Evolutionary conservation across 805 yeast species (phyloP).

Genomic region (Cephaloascus fragrans): DNA sequence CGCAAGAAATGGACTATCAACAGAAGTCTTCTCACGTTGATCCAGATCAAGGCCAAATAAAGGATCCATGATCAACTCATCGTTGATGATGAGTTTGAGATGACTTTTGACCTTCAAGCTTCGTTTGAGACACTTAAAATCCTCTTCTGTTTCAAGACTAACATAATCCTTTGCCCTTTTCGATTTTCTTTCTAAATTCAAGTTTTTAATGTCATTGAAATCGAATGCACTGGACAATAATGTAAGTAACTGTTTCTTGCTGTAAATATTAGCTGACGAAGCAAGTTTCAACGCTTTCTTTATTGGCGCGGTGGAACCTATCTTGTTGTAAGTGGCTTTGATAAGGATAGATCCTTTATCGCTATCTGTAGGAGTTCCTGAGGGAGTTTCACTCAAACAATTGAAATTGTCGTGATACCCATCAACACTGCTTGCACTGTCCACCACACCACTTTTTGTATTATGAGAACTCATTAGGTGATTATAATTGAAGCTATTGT

Average conservation of each 20-base stretch:
- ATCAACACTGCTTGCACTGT: too few species aligned
- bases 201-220: neutral
- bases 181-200: conserved; percentile 25
- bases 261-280: neutral
- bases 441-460: too few species aligned
- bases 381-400: too few species aligned
- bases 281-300: neutral
- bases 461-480: too few species aligned
- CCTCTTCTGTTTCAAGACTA: conserved; percentile 23
- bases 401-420: too few species aligned
- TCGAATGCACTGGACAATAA: neutral
- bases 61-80: neutral
- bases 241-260: neutral
- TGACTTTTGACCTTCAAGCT: conserved; percentile 38
- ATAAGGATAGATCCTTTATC: conserved; percentile 5
- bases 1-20: too few species aligned
- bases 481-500: too few species aligned
- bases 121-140: conserved; percentile 32
- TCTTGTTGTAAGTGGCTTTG: conserved; percentile 6
- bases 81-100: conserved; percentile 17
- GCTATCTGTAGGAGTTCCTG: conserved; percentile 5
- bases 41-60: neutral
- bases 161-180: conserved; percentile 33
- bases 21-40: neutral
- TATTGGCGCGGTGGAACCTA: neutral